Conservation (phyloP, 2,329 filamentous ascomycete species). For the Alternaria alternata region DNA sequence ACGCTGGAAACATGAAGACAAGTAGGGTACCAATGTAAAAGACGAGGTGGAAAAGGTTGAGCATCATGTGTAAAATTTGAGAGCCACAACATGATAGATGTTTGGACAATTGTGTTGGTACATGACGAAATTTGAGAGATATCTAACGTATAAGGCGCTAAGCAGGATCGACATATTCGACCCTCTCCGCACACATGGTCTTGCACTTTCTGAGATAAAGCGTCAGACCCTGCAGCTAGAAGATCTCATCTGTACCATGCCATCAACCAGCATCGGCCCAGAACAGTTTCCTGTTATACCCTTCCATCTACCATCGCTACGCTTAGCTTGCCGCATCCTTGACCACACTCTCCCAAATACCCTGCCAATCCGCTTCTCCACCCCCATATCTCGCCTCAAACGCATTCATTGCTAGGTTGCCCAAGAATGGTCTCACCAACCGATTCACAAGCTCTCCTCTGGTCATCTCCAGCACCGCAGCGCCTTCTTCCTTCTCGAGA, state of each 20-base stretch:
- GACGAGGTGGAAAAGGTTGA: too few relatives aligned
- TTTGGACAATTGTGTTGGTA: too few relatives aligned
- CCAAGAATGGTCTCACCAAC: constrained; percentile 86
- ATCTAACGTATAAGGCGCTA: neutral
- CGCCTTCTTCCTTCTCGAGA: constrained; percentile 44
- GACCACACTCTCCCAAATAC: constrained; percentile 45
- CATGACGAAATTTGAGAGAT: neutral
- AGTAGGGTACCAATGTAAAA: too few relatives aligned
- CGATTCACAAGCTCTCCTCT: constrained; percentile 73
- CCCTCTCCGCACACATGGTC: neutral
- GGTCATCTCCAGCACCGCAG: constrained; percentile 61
- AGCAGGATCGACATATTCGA: neutral
- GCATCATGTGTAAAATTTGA: too few relatives aligned
- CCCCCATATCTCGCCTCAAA: constrained; percentile 95
- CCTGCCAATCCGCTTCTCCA: constrained; percentile 56
- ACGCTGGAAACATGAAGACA: too few relatives aligned
- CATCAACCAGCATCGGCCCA: neutral
- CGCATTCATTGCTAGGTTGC: constrained; percentile 87
- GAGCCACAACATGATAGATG: too few relatives aligned
- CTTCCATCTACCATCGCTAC: neutral
- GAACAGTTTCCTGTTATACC: neutral
- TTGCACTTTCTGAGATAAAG: neutral
- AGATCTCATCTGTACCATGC: neutral
- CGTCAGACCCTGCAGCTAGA: neutral
- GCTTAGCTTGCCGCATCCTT: constrained; percentile 33